Conservation (phyloP, 2,329 filamentous ascomycete genomes). For the Orbilia blumenaviensis region DNA sequence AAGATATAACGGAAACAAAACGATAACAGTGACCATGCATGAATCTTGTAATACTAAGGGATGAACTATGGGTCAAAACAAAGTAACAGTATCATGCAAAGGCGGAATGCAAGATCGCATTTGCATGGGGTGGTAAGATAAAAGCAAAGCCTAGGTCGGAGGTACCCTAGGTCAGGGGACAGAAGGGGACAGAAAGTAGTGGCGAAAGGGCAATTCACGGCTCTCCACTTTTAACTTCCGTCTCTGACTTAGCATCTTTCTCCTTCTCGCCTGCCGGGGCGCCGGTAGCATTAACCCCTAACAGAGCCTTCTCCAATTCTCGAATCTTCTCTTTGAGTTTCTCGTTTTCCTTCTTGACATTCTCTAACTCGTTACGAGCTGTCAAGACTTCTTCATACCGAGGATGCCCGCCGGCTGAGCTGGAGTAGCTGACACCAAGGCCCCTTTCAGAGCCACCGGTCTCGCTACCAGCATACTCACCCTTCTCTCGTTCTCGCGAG, state of each 20-base stretch:
- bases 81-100: neutral
- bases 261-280: neutral
- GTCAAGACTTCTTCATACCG: slow-evolving; percentile 66
- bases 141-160: too few species aligned
- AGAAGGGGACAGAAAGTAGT: neutral
- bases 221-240: slow-evolving; percentile 45
- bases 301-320: slow-evolving; percentile 67
- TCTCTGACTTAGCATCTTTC: slow-evolving; percentile 24
- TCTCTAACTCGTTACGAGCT: slow-evolving; percentile 70
- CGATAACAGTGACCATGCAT: neutral
- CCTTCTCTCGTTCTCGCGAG: slow-evolving; percentile 50
- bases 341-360: slow-evolving; percentile 72
- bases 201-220: neutral
- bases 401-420: slow-evolving; percentile 25
- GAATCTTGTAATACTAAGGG: neutral
- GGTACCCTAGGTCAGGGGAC: neutral
- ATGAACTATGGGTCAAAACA: neutral
- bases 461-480: slow-evolving; percentile 50
- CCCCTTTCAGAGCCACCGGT: slow-evolving; percentile 44
- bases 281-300: slow-evolving; percentile 14
- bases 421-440: slow-evolving; percentile 39
- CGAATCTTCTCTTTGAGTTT: slow-evolving; percentile 69
- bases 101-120: neutral
- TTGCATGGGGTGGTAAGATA: neutral
- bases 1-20: too few species aligned